Evolutionary conservation across 2,329 filamentous ascomycete genomes (phyloP).

Genomic region (Fusarium graminum): DNA sequence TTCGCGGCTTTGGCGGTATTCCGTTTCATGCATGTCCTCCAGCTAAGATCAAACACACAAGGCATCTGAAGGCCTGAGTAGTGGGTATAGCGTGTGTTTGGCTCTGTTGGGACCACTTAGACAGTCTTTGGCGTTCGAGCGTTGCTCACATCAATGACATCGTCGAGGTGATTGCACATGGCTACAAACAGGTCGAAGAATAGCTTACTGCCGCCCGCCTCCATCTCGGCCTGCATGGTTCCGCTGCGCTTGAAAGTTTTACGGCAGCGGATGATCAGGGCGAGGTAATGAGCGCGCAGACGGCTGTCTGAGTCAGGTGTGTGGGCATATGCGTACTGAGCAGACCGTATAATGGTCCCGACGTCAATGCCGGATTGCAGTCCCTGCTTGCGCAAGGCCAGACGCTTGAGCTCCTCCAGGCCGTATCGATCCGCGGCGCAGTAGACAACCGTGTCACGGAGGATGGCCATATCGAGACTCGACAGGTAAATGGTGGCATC

Average conservation of each 20-base stretch:
- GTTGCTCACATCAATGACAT: conserved; percentile 88
- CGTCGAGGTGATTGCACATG: conserved; percentile 98
- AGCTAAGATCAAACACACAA: conserved; percentile 41
- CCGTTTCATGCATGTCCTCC: conserved; percentile 43
- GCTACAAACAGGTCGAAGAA: conserved; percentile 99
- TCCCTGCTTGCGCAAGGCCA: conserved; percentile 94
- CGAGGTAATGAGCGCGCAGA: conserved; percentile 96
- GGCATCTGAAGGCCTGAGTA: conserved; percentile 44
- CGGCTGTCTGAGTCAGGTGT: conserved; percentile 93
- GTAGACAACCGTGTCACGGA: conserved; percentile 95
- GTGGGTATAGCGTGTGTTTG: conserved; percentile 31
- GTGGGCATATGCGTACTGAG: conserved; percentile 95
- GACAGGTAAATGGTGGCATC: conserved; percentile 76
- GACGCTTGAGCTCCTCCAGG: conserved; percentile 90
- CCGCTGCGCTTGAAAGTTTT: conserved; percentile 98
- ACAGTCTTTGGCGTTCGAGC: conserved; percentile 70
- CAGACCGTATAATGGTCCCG: conserved; percentile 89
- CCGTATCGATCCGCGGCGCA: conserved; percentile 92
- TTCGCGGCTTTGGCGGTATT: conserved; percentile 43
- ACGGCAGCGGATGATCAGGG: conserved; percentile 95
- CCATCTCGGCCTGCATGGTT: conserved; percentile 99
- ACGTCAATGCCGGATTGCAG: conserved; percentile 93
- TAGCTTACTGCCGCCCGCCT: conserved; percentile 87
- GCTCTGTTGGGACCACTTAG: conserved; percentile 53
- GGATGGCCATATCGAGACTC: conserved; percentile 79